phyloP scores from a whole-genome alignment of 2,329 filamentous ascomycete species.

The Ophiostoma ulmi region DNA sequence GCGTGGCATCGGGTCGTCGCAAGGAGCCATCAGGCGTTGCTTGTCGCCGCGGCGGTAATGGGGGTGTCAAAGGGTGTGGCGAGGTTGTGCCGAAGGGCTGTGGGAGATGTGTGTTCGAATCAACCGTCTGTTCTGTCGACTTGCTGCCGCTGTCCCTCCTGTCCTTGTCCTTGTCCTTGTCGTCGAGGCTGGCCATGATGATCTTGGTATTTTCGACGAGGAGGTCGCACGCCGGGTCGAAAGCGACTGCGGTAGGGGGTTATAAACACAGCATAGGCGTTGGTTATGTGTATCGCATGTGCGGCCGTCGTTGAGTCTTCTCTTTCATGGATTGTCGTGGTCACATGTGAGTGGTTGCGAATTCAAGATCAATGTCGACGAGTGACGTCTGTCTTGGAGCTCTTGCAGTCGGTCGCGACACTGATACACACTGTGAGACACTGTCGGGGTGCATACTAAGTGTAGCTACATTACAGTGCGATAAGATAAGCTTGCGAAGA shows the following conservation, averaged over 20 bases:
- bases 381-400: conserved; percentile 6
- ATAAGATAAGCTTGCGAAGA: conserved; percentile 20
- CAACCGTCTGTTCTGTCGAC: neutral
- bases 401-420: neutral
- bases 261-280: conserved; percentile 8
- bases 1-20: conserved; percentile 36
- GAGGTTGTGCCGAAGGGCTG: conserved; percentile 24
- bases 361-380: neutral
- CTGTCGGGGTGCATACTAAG: neutral
- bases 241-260: neutral
- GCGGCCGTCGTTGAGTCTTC: neutral
- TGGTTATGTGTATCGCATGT: neutral
- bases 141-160: conserved; percentile 20
- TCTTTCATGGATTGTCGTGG: neutral
- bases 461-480: conserved; percentile 10
- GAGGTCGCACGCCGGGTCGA: conserved; percentile 4
- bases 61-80: conserved; percentile 32
- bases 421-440: neutral
- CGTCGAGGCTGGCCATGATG: conserved; percentile 31
- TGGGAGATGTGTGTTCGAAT: neutral
- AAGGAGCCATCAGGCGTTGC: conserved; percentile 47
- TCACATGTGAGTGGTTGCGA: neutral
- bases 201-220: neutral
- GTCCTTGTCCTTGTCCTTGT: neutral
- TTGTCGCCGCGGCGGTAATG: conserved; percentile 41